A percentile compares a stretch with the other conserved stretches of the same genome.
phyloP scores from a whole-genome alignment of 306 rosid genomes.

The Vicia sativa region DNA sequence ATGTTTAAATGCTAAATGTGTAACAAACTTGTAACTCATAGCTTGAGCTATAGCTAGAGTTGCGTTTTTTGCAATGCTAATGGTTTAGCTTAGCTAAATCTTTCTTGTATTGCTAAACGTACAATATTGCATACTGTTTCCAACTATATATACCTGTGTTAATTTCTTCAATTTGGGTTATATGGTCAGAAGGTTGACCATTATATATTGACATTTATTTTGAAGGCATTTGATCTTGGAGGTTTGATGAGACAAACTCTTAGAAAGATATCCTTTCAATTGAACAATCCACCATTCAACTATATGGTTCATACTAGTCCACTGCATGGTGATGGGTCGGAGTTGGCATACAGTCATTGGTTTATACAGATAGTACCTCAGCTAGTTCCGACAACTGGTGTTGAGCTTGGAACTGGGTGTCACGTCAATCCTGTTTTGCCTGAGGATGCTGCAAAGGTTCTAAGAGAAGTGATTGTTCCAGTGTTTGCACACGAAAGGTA shows the following conservation, averaged over 20 bases:
- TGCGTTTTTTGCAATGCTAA: conserved; percentile 13
- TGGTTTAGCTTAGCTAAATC: not conserved
- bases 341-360: conserved; percentile 69
- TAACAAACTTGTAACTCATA: conserved; percentile 7
- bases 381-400: conserved; percentile 63
- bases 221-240: conserved; percentile 81
- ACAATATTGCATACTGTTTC: conserved; percentile 3
- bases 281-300: conserved; percentile 81
- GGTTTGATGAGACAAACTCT: conserved; percentile 73
- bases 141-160: conserved; percentile 11
- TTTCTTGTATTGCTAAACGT: not conserved
- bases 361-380: conserved; percentile 82
- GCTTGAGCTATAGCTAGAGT: conserved; percentile 18
- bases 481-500: conserved; percentile 29
- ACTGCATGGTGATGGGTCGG: conserved; percentile 44
- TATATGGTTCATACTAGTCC: conserved; percentile 79
- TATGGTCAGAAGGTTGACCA: conserved; percentile 5
- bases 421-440: conserved; percentile 83
- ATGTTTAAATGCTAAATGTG: conserved; percentile 10
- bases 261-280: conserved; percentile 67
- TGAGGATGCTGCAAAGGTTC: conserved; percentile 81
- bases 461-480: conserved; percentile 65
- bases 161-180: not conserved
- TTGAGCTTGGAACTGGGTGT: conserved; percentile 83
- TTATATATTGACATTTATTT: conserved; percentile 32